These are phyloP conservation scores for Pleurotus platypus DNA, from an alignment of 768 basidiomycete species.

Conservation along the genomic window DNA sequence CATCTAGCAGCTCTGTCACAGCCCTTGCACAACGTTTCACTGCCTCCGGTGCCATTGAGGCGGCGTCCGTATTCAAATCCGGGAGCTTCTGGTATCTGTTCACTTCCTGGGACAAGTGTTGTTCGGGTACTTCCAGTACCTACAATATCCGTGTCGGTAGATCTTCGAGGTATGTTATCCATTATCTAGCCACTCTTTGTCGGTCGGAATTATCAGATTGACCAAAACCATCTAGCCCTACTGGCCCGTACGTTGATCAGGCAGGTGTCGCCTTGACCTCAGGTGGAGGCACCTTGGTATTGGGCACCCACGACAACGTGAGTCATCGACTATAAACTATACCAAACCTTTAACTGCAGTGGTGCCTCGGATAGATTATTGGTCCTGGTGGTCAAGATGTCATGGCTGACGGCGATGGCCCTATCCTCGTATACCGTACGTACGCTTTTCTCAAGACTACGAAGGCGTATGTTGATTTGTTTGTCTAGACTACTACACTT, in stretches of 20 bases:
- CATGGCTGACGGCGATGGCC: constrained; percentile 20
- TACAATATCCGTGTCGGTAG: constrained; percentile 61
- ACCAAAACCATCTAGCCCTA: constrained; percentile 22
- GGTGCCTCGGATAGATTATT: constrained; percentile 28
- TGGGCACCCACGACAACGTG: constrained; percentile 40
- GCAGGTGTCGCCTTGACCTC: constrained; percentile 37
- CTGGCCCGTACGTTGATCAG: constrained; percentile 44
- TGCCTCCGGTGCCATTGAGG: constrained; percentile 45
- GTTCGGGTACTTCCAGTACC: constrained; percentile 45
- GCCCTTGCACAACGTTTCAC: constrained; percentile 43
- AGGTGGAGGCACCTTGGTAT: constrained; percentile 52
- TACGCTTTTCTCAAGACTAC: background rate
- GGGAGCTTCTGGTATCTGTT: constrained; percentile 52
- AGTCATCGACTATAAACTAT: constrained; percentile 6
- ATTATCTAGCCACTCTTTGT: too few relatives aligned
- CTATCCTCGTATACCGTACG: constrained; percentile 25
- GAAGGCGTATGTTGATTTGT: background rate
- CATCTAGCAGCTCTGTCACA: constrained; percentile 32
- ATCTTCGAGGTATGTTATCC: constrained; percentile 31
- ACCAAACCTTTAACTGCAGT: background rate
- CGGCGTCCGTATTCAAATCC: constrained; percentile 39
- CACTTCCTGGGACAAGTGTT: constrained; percentile 53
- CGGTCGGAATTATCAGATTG: too few relatives aligned
- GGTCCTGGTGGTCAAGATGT: constrained; percentile 58
- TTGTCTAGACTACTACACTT: constrained; percentile 25